Evolutionary conservation across 2,329 filamentous ascomycete genomes (phyloP).

Genomic region (Claviceps digitariae): DNA sequence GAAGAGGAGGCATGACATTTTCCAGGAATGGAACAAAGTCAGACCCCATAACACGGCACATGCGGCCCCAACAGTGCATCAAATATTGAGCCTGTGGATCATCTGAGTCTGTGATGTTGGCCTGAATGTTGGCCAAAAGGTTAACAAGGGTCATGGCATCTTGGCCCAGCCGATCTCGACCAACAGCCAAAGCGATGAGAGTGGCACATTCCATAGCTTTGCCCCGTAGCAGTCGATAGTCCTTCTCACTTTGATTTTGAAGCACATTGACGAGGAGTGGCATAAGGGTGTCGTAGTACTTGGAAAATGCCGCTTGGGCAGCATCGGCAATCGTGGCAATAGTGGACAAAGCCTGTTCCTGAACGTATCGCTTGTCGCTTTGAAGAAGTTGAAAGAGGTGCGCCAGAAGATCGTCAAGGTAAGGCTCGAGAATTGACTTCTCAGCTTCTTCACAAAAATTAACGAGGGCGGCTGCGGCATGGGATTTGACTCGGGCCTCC

Average conservation of each 20-base stretch:
- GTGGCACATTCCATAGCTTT: conserved; percentile 99
- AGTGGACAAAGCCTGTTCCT: conserved; percentile 93
- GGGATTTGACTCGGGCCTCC: conserved; percentile 88
- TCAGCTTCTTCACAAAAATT: conserved; percentile 99
- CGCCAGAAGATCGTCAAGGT: conserved; percentile 74
- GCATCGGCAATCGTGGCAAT: conserved; percentile 99
- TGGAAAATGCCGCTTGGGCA: conserved; percentile 83
- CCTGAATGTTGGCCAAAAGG: conserved; percentile 75
- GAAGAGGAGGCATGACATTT: conserved; percentile 85
- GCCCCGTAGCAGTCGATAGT: conserved; percentile 77
- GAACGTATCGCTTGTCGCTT: conserved; percentile 88
- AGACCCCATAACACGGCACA: conserved; percentile 84
- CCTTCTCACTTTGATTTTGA: conserved; percentile 81
- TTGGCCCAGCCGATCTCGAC: conserved; percentile 77
- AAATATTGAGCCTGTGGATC: conserved; percentile 95
- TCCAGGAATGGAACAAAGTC: conserved; percentile 90
- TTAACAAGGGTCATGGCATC: conserved; percentile 83
- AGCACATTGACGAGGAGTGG: conserved; percentile 83
- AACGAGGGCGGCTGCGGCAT: conserved; percentile 92
- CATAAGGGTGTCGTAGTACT: conserved; percentile 95
- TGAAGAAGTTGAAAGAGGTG: conserved; percentile 79
- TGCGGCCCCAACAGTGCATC: conserved; percentile 97
- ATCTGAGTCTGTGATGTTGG: conserved; percentile 74
- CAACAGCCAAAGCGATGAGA: conserved; percentile 86
- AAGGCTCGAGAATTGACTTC: conserved; percentile 80